Conservation (phyloP, 345 rosid genomes). For the Gossypium raimondii region DNA sequence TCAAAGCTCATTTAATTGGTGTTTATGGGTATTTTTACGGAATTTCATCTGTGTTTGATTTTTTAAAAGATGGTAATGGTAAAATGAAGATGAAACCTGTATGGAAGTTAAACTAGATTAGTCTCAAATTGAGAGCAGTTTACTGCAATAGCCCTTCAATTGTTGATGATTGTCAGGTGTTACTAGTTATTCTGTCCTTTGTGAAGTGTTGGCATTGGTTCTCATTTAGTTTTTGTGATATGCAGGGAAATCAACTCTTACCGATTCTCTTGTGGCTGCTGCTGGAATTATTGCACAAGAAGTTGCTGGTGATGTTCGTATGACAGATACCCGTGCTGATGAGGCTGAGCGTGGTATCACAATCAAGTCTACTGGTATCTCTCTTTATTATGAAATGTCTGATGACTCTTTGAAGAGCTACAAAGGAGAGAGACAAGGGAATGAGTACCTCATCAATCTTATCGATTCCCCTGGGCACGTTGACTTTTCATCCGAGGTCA, state of each 20-base stretch:
- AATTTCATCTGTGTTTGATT: background rate
- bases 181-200: background rate
- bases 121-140: background rate
- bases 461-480: constrained; percentile 79
- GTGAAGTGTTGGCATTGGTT: background rate
- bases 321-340: constrained; percentile 53
- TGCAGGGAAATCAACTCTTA: constrained; percentile 48
- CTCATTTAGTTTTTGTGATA: background rate
- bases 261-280: constrained; percentile 62
- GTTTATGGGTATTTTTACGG: background rate
- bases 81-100: background rate
- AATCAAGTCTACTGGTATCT: constrained; percentile 64
- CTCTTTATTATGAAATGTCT: constrained; percentile 45
- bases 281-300: constrained; percentile 58
- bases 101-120: background rate
- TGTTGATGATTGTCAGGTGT: constrained; percentile 13
- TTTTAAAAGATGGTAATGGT: background rate
- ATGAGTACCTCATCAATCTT: constrained; percentile 68
- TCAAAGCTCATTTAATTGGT: background rate
- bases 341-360: constrained; percentile 84
- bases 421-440: constrained; percentile 51
- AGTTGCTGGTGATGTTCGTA: constrained; percentile 60
- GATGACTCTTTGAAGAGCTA: constrained; percentile 36
- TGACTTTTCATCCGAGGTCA: constrained; percentile 75
- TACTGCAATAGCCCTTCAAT: constrained; percentile 18